Base-by-base conservation (phyloP, 495 filamentous ascomycete species). In the Sabuloglossum arenarium region DNA sequence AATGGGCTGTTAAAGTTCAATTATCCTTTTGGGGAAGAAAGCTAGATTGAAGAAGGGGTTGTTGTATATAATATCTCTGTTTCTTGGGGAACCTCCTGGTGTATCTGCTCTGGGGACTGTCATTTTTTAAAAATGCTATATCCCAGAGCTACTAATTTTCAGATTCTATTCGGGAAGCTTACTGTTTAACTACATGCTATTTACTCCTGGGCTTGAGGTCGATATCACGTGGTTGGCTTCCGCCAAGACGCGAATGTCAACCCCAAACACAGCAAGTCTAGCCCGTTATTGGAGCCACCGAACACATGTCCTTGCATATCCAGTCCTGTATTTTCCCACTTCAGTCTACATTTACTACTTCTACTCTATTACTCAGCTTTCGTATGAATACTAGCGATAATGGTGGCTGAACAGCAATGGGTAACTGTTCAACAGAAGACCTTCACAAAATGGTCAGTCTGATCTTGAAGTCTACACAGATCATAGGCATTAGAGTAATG, bases 351-450 rank as follows among this genome's bases (percentile, higher is more conserved):
- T 37, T 31, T 37, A 28, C 25, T 31, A 37, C 30, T 27, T 28
- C 1, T 21, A 54, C 37, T 54, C 31, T 25, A 6, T 37, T 6
- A 37, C 23, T 54, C 16, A 1, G 28, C 25, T 25, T 54, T 32
- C 47, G n/a, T 31, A 54, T 54, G 53, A 37, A 34, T 39, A 31
- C 16, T 9, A n/a, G 27, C 37, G 11, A 37, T 23, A 14, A 54
- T 37, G 30, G 19, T 37, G 31, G 53, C n/a, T 25, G 79, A 94
- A 73, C 85, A 90, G 75, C 82, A 82, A 71, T 97, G 90, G 90
- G 81, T 97, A 64, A 86, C 81, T 63, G 89, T 94, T 64, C 90
- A 97, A 72, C 84, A 96, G 68, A 98, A 97, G 78, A 98, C 91
- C n/a, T 97, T 97, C 68, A 94, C 88, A 21, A 97, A 97, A 81